Base-by-base conservation (phyloP, 2,329 filamentous ascomycete species). In the Nectriaceae sp. region DNA sequence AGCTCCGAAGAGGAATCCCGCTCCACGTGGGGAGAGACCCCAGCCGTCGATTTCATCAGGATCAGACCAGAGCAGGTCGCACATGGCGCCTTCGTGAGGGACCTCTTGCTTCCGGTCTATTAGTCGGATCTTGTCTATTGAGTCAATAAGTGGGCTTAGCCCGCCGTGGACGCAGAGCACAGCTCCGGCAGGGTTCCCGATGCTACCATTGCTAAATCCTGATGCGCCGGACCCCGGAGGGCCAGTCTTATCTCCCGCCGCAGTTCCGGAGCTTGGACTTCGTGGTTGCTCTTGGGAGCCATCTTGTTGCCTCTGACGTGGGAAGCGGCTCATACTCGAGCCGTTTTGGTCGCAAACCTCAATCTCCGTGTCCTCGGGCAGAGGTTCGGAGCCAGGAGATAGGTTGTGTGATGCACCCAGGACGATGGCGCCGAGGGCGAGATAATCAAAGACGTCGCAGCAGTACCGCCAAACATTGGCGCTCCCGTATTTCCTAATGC, bases 61-160 rank as follows among this genome's bases (percentile, higher is more conserved):
- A 65, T 99, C 94, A 1, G 91, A 97, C 94, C 94, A 99, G 3
- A 99, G 80, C 1, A 99, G 79, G 70, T 99, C 94, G 71, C 94
- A 99, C 94, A 99, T 99, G 65, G 94, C 91, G 47, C 94, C 94
- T 74, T 99, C 94, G 66, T 99, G 94, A 0, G 94, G 94, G 0
- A 99, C 94, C 73, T 99, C 94, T 73, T 99, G 94, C 70, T 97
- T 97, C 54, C 93, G 85, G 68, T 99, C 95, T 19, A 99, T 82
- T 13, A 97, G 78, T 19, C 94, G 83, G 66, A 99, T 99, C 72
- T 96, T 96, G 68, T 99, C 93, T 40, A 99, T 88, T 20, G 85
- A 90, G 67, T 97, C 92, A 50, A 99, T 89, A 11, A 97, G 77
- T 1, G 94, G 94, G 19, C 88, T 94, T 6, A 99, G 77, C 3